Base-by-base conservation (phyloP, 1,284 basidiomycete species). In the Trametes pubescens region DNA sequence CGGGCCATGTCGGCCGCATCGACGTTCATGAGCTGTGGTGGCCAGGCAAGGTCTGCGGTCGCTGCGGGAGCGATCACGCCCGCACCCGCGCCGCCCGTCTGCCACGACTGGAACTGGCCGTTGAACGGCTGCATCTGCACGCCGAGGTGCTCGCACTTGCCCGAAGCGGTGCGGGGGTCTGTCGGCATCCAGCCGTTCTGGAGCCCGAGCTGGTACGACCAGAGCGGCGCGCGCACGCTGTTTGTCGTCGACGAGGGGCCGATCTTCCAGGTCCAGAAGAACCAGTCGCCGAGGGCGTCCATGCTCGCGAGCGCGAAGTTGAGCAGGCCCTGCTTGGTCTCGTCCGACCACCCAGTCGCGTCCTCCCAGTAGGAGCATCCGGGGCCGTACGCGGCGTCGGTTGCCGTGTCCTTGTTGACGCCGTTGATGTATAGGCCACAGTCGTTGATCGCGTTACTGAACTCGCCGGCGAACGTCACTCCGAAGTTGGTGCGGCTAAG, bases 141-240 rank as follows among this genome's bases (percentile, higher is more conserved):
- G 37, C 87, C 82, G 53, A 89, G 76, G 5, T 81, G 76, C 37
- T 76, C 81, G 74, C 95, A 97, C 37, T 79, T 84, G 29, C 95
- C 95, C 24, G 80, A 58, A 1, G 88, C 85, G 18, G 74, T 75
- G 64, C 94, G 84, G 21, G 95, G 95, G 77, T 96, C 92, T 0
- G 77, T 79, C 18, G 94, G 92, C 67, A 95, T 89, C 88, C 89
- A 96, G 11, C 94, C 95, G 56, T 87, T 77, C 69, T 86, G 76
- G 47, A 94, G 81, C 38, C 95, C 95, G 65, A 94, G 89, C 71
- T 88, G 77, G 79, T 95, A 95, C 44, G 91, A 90, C 94, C 94
- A 92, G 38, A 90, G 80, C 26, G 93, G 92, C 2, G 91, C 78
- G 72, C 86, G 81, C 9, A 92, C 85, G 18, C 75, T 79, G 62